Conservation (phyloP, 75 land plant genomes). For the Cupressus sempervirens region DNA sequence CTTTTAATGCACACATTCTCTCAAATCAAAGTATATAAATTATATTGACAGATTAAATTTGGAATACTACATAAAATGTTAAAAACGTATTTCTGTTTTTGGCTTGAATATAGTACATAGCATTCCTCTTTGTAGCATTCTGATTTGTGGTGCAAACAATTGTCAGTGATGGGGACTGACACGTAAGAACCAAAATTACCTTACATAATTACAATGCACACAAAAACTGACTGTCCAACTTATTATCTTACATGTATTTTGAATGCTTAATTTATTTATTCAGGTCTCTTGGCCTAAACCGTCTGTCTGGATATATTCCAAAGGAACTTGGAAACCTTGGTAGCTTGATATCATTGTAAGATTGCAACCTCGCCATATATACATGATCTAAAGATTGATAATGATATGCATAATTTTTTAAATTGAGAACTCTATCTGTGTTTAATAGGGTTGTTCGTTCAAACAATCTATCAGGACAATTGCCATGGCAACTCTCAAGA, state of each 20-base stretch:
- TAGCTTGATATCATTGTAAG: slow-evolving; percentile 37
- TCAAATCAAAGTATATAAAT: background rate
- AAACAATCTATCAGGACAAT: background rate
- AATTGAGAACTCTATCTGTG: background rate
- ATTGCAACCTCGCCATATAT: background rate
- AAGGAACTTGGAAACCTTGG: slow-evolving; percentile 51
- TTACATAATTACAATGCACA: background rate
- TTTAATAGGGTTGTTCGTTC: background rate
- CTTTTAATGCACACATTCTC: background rate
- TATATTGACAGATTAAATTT: background rate
- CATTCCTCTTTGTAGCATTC: background rate
- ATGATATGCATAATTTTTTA: background rate
- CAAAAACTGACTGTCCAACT: background rate
- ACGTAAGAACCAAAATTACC: background rate
- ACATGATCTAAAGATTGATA: background rate
- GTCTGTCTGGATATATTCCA: slow-evolving; percentile 59
- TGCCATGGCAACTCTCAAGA: background rate
- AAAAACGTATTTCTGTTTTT: background rate
- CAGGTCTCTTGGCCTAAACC: slow-evolving; percentile 63
- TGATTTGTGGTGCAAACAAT: background rate
- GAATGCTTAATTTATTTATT: background rate
- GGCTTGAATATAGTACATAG: background rate
- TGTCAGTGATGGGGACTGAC: background rate
- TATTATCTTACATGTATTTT: background rate
- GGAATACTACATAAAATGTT: background rate